These are phyloP conservation scores for Takakia lepidozioides DNA, from an alignment of 225 moss, liverwort and hornwort genomes.

Conservation along the genomic window DNA sequence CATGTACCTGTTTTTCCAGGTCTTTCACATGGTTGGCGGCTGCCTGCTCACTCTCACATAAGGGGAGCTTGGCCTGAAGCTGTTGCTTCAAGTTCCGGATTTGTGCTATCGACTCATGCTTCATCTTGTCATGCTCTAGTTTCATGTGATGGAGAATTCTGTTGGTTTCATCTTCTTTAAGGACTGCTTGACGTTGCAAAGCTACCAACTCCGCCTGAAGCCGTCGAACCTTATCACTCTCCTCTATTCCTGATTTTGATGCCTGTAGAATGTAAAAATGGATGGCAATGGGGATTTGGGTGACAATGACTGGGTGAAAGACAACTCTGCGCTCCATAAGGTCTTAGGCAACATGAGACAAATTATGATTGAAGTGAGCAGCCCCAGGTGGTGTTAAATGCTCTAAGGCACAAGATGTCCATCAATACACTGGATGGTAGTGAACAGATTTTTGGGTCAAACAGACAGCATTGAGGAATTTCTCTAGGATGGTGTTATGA, in stretches of 20 bases:
- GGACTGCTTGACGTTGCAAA: slow-evolving; percentile 35
- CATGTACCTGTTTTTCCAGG: slow-evolving; percentile 53
- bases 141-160: slow-evolving; percentile 28
- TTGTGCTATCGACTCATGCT: slow-evolving; percentile 34
- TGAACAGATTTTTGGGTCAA: too few relatives aligned
- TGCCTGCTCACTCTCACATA: slow-evolving; percentile 25
- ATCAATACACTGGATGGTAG: too few relatives aligned
- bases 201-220: slow-evolving; percentile 35
- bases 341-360: too few relatives aligned
- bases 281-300: too few relatives aligned
- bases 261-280: too few relatives aligned
- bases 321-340: too few relatives aligned
- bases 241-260: slow-evolving; percentile 5
- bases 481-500: too few relatives aligned
- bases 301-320: too few relatives aligned
- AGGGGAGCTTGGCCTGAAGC: slow-evolving; percentile 12
- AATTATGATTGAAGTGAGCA: too few relatives aligned
- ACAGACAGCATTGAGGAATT: too few relatives aligned
- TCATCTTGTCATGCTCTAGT: slow-evolving; percentile 49
- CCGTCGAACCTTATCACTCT: slow-evolving; percentile 22
- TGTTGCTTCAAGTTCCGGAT: slow-evolving; percentile 27
- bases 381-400: too few relatives aligned
- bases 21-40: slow-evolving; percentile 43
- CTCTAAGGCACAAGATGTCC: too few relatives aligned
- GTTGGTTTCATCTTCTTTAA: slow-evolving; percentile 35